phyloP scores from a whole-genome alignment of 805 yeast species.

The Blastobotrys attinorum region DNA sequence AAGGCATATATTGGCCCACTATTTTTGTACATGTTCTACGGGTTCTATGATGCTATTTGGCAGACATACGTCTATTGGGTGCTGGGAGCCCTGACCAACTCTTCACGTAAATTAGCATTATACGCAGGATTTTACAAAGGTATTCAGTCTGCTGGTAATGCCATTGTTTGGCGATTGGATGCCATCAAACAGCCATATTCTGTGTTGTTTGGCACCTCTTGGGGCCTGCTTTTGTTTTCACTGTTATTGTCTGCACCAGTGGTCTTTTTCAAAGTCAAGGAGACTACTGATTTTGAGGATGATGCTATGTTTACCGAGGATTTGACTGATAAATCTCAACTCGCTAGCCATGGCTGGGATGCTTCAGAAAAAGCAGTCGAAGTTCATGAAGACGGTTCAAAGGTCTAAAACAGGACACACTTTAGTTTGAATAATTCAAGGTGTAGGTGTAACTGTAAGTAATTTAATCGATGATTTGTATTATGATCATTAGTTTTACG shows the following conservation, averaged over 20 bases:
- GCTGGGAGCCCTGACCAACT: conserved; percentile 52
- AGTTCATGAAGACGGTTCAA: neutral
- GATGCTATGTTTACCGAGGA: conserved; percentile 18
- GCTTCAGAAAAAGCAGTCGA: neutral
- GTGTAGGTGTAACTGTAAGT: no score
- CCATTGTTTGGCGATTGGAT: conserved; percentile 52
- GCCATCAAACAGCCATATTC: conserved; percentile 33
- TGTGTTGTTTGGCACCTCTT: conserved; percentile 40
- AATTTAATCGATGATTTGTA: no score
- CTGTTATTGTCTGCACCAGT: conserved; percentile 43
- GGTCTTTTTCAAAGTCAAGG: conserved; percentile 36
- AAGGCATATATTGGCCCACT: conserved; percentile 48
- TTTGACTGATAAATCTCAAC: neutral
- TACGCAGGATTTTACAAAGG: conserved; percentile 59
- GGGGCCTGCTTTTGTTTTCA: conserved; percentile 45
- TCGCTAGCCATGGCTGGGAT: neutral
- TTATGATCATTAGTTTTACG: no score
- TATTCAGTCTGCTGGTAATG: conserved; percentile 57
- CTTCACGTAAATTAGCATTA: conserved; percentile 46
- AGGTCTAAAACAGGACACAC: no score
- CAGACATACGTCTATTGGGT: conserved; percentile 53
- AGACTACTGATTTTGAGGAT: conserved; percentile 32
- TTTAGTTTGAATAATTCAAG: no score
- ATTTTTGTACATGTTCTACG: conserved; percentile 57
- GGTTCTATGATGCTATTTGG: conserved; percentile 51